These are phyloP conservation scores for Jaltomata sinuosa DNA, from an alignment of 257 asterid species.

Conservation along the genomic window DNA sequence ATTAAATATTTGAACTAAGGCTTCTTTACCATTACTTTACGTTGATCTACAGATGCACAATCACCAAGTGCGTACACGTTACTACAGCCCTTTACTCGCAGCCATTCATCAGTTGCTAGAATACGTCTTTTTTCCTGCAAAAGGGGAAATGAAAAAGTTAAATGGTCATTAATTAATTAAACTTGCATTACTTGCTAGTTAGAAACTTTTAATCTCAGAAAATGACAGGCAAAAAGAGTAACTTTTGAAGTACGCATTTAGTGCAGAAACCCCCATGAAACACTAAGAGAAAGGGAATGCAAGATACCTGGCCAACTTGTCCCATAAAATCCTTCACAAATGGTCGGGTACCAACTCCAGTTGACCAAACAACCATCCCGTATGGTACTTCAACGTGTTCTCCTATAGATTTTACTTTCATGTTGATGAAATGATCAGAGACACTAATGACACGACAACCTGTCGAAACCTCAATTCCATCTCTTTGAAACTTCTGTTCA, in stretches of 20 bases:
- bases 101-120: slow-evolving; percentile 90
- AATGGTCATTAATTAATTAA: neutral
- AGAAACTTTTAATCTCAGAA: neutral
- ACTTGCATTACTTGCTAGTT: neutral
- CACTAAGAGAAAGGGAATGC: neutral
- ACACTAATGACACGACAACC: slow-evolving; percentile 86
- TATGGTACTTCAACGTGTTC: slow-evolving; percentile 57
- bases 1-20: neutral
- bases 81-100: slow-evolving; percentile 70
- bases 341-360: slow-evolving; percentile 94
- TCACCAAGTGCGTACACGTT: slow-evolving; percentile 81
- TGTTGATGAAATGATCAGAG: slow-evolving; percentile 62
- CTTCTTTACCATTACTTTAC: slow-evolving; percentile 70
- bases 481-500: slow-evolving; percentile 78
- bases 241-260: neutral
- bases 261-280: neutral
- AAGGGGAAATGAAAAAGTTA: neutral
- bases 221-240: neutral
- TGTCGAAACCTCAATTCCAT: slow-evolving; percentile 73
- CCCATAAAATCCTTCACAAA: slow-evolving; percentile 79
- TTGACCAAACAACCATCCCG: slow-evolving; percentile 97
- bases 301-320: slow-evolving; percentile 82
- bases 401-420: slow-evolving; percentile 67
- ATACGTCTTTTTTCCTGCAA: slow-evolving; percentile 68
- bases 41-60: slow-evolving; percentile 84